Percentiles rank a stretch among this genome's conserved stretches.
These are phyloP conservation scores for Cladosporium sp. DNA, from an alignment of 2,329 filamentous ascomycete genomes.

Conservation along the genomic window DNA sequence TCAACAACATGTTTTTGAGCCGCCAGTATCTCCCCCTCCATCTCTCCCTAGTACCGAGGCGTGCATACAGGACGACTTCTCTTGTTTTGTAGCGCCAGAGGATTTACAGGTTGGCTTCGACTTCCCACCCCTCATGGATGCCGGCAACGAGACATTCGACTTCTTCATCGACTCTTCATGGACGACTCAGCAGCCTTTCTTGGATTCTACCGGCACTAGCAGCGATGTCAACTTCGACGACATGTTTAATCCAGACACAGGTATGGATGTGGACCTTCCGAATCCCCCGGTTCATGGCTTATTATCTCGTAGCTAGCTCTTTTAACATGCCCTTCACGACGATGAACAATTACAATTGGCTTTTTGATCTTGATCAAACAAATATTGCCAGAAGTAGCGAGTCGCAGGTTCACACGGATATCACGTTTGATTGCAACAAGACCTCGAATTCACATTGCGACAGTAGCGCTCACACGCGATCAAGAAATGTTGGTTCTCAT, in stretches of 20 bases:
- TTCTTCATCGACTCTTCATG: conserved; percentile 7
- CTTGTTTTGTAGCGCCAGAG: neutral
- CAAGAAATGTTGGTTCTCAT: conserved; percentile 21
- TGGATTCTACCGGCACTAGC: neutral
- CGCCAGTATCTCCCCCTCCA: conserved; percentile 6
- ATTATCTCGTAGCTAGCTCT: conserved; percentile 44
- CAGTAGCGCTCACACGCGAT: neutral
- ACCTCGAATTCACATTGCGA: neutral
- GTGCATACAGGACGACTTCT: conserved; percentile 4
- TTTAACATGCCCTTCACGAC: conserved; percentile 65
- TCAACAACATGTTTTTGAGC: neutral
- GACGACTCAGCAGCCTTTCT: neutral
- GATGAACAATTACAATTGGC: conserved; percentile 59
- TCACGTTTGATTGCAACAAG: neutral
- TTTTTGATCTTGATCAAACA: conserved; percentile 43
- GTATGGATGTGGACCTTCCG: conserved; percentile 22
- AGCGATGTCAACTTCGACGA: conserved; percentile 46
- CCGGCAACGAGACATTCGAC: neutral
- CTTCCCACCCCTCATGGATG: conserved; percentile 1
- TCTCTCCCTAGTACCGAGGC: conserved; percentile 1
- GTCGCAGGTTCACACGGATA: neutral
- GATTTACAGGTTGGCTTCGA: neutral
- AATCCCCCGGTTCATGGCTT: neutral
- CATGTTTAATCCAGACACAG: conserved; percentile 57
- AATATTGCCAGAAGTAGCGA: neutral